Evolutionary conservation across 148 eudicot species (phyloP).

Genomic region (Dianthus caryophyllus): DNA sequence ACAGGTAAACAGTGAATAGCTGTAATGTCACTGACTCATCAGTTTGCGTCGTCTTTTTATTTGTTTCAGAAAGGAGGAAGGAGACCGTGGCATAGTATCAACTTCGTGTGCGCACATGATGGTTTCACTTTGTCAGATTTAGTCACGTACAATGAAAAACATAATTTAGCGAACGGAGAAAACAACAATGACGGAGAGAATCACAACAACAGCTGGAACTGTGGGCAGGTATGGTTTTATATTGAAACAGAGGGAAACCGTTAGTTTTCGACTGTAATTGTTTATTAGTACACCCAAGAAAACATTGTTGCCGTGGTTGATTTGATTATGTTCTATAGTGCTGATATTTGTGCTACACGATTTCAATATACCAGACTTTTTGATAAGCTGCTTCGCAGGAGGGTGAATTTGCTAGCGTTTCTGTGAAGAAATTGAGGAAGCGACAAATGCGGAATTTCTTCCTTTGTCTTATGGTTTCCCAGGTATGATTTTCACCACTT

Average conservation of each 20-base stretch:
- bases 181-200: conserved; percentile 97
- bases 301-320: no score
- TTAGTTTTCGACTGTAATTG: neutral
- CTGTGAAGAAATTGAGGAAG: conserved; percentile 73
- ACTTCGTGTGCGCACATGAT: conserved; percentile 92
- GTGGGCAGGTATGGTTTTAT: conserved; percentile 68
- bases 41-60: neutral
- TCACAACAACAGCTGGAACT: conserved; percentile 96
- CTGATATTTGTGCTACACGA: neutral
- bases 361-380: no score
- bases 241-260: neutral
- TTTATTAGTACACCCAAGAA: neutral
- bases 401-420: conserved; percentile 70
- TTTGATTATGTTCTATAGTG: neutral
- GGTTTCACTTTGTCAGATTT: conserved; percentile 94
- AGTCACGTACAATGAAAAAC: conserved; percentile 81
- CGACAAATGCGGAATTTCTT: conserved; percentile 91
- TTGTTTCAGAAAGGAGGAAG: conserved; percentile 76
- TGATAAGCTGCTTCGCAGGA: conserved; percentile 51
- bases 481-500: conserved; percentile 41
- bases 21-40: neutral
- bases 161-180: conserved; percentile 95
- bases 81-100: conserved; percentile 97
- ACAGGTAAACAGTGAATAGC: neutral
- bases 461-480: conserved; percentile 92